These are phyloP conservation scores for Filosporella fistucella DNA, from an alignment of 495 filamentous ascomycete species.

Conservation along the genomic window DNA sequence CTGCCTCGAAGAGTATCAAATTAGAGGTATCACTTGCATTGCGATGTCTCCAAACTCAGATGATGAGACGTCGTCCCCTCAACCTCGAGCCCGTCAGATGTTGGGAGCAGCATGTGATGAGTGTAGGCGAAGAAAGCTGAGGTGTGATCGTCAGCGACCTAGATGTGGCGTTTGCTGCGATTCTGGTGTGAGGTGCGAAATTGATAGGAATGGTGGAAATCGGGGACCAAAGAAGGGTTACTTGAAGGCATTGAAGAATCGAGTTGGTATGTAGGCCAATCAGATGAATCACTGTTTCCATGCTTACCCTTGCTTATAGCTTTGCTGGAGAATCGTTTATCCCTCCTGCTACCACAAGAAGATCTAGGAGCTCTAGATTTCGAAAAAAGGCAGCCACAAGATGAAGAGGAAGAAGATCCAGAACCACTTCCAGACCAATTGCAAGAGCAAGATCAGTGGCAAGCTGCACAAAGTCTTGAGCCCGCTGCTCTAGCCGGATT, in stretches of 20 bases:
- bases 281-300: not conserved
- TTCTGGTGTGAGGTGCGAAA: not conserved
- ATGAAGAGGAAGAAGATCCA: no score
- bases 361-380: not conserved
- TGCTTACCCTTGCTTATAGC: not conserved
- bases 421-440: no score
- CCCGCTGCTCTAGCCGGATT: no score
- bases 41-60: no score
- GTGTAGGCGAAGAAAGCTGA: conserved; percentile 1
- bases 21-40: no score
- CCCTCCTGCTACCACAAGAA: not conserved
- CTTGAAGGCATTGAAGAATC: conserved; percentile 1
- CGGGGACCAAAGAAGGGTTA: not conserved
- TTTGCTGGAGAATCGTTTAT: not conserved
- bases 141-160: not conserved
- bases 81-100: no score
- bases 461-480: no score
- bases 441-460: no score
- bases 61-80: no score
- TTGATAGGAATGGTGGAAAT: not conserved
- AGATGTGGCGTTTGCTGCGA: not conserved
- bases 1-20: no score
- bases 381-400: not conserved
- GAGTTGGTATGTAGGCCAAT: not conserved
- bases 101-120: conserved; percentile 3